phyloP scores from a whole-genome alignment of 1,139 yeast genomes.

The Yamadazyma atlantica region DNA sequence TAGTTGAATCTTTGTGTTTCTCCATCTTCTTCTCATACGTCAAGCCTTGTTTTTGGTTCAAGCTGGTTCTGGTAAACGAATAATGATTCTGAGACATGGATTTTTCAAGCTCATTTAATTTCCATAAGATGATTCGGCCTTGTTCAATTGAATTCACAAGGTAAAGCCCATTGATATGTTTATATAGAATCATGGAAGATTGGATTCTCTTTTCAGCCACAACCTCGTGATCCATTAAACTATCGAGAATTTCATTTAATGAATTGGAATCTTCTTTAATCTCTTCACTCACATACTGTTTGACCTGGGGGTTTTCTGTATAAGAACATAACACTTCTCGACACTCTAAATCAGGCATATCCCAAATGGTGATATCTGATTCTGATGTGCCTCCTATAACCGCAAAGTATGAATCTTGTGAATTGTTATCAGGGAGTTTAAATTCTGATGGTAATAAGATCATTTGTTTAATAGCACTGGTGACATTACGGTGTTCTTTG shows the following conservation, averaged over 20 bases:
- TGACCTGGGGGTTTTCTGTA: conserved; percentile 7
- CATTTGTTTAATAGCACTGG: conserved; percentile 13
- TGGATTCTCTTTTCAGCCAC: conserved; percentile 1
- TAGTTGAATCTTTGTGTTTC: conserved; percentile 4
- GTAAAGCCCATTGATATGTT: conserved; percentile 10
- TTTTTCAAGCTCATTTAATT: conserved; percentile 22
- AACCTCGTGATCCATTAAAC: conserved; percentile 12
- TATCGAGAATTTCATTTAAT: conserved; percentile 11
- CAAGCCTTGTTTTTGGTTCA: conserved; percentile 8
- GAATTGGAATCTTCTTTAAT: conserved; percentile 7
- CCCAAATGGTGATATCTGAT: conserved; percentile 73
- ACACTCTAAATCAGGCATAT: conserved; percentile 64
- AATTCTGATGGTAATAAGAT: conserved; percentile 10
- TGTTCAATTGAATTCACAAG: conserved; percentile 29
- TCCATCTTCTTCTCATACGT: conserved; percentile 8
- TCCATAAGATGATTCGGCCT: conserved; percentile 34
- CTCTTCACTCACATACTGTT: conserved; percentile 12
- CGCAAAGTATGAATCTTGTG: conserved; percentile 26
- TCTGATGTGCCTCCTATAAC: conserved; percentile 49
- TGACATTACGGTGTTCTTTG: conserved; percentile 11
- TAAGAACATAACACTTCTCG: conserved; percentile 43
- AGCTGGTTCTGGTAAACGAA: conserved; percentile 13
- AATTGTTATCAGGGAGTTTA: conserved; percentile 5
- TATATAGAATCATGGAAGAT: conserved; percentile 6
- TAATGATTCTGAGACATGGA: conserved; percentile 22